These are phyloP conservation scores for Sporobolomyces phaffii DNA, from an alignment of 768 basidiomycete species.

Conservation along the genomic window DNA sequence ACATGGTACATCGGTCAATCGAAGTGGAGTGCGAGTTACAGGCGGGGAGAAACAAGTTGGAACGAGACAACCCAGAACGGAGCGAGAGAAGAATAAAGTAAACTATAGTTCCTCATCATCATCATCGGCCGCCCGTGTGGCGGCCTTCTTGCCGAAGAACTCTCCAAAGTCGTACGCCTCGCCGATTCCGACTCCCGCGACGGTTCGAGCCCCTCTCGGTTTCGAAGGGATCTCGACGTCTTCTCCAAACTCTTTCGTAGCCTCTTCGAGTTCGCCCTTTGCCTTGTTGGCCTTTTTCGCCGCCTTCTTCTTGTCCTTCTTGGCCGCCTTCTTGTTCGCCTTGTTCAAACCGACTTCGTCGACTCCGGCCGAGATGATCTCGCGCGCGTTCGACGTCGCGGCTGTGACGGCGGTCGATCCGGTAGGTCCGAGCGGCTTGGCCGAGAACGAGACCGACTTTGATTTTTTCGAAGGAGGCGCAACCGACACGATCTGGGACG, in stretches of 20 bases:
- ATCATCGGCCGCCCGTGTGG: background rate
- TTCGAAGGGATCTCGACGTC: conserved; percentile 29
- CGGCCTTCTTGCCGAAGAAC: conserved; percentile 28
- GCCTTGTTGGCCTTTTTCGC: conserved; percentile 20
- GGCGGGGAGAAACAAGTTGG: background rate
- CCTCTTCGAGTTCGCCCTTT: conserved; percentile 19
- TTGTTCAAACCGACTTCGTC: conserved; percentile 40
- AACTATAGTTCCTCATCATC: conserved; percentile 12
- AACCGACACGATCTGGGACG: conserved; percentile 36
- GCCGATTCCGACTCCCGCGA: conserved; percentile 11
- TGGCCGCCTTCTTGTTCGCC: conserved; percentile 35
- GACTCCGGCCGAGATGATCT: conserved; percentile 25
- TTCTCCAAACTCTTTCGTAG: conserved; percentile 32
- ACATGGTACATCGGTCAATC: too few species aligned
- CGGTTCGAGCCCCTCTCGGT: conserved; percentile 20
- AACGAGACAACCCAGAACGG: background rate
- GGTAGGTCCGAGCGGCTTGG: conserved; percentile 34
- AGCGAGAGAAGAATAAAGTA: background rate
- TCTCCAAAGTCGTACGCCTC: conserved; percentile 37
- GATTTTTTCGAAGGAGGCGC: conserved; percentile 37
- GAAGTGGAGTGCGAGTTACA: background rate
- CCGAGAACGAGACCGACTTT: conserved; percentile 38
- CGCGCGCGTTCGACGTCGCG: conserved; percentile 13
- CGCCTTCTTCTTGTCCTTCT: conserved; percentile 43
- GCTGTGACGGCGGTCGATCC: conserved; percentile 6